Evolutionary conservation across 1,139 yeast species (phyloP), one percentile per base, ranked within the genome.

Genomic region (Nakaseomyces glabratus): DNA sequence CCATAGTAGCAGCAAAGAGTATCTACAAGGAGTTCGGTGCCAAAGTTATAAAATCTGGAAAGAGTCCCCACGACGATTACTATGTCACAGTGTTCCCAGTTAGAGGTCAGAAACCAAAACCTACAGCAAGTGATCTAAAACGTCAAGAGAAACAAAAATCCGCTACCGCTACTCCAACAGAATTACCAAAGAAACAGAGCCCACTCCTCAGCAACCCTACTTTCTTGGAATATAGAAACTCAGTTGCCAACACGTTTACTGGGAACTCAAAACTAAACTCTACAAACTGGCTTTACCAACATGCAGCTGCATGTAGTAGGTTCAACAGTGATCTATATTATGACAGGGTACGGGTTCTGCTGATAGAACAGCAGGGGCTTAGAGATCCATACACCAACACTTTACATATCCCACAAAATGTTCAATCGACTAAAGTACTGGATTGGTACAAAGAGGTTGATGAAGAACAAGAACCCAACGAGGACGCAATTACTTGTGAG

Each of bases 11-110:
- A 2, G 97, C 98, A 0, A 72, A 93, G 40, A 79, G 94, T 11
- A 78, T 86, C 3, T 93, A 73, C 60, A 71, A 88, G 45, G 98
- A 88, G 57, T 90, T 93, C 62, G 99, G 99, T 4, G 85, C 95
- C 13, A 73, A 74, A 43, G 74, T 88, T 37, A 66, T 90, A 32
- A 71, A 73, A 16, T 82, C 85, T 37, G 98, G 99, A 25, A 73
- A 72, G 44, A 75, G 82, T 45, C 81, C 84, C 21, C 67, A 65
- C 20, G 99, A 90, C 59, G 99, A 90, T 57, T 90, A 88, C 55
- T 85, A 93, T 69, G 95, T 82, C 44, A 74, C 73, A 33, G 70
- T 68, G 45, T 79, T 93, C 2, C 68, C 75, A 31, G 77, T 69
- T 25, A 69, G 69, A 24, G 96, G 95, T 20, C 80, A 71, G 15